These are phyloP conservation scores for Alternaria sp. DNA, from an alignment of 2,329 filamentous ascomycete species.

Conservation along the genomic window DNA sequence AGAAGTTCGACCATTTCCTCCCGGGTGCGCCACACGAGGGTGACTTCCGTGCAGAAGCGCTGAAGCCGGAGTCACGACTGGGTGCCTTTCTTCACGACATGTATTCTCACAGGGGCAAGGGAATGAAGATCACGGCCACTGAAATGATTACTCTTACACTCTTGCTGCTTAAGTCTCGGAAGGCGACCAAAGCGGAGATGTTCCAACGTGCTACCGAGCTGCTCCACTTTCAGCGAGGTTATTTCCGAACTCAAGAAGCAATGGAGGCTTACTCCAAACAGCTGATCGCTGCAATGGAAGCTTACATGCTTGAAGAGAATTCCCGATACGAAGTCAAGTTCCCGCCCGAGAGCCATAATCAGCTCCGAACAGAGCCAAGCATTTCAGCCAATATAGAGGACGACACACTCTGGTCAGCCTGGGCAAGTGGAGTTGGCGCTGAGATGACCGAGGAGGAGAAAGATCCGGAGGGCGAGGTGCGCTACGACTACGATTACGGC, in stretches of 20 bases:
- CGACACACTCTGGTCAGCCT: neutral
- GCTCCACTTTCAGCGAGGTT: neutral
- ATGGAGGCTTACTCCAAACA: neutral
- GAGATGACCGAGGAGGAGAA: neutral
- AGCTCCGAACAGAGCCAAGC: neutral
- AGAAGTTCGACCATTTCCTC: neutral
- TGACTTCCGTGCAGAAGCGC: neutral
- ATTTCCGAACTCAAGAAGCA: neutral
- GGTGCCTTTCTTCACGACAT: neutral
- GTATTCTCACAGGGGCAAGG: neutral
- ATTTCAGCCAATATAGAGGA: too few species aligned
- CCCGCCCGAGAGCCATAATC: neutral
- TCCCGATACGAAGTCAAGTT: neutral
- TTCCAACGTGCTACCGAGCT: neutral
- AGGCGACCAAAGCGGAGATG: neutral
- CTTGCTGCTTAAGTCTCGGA: neutral
- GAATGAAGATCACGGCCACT: neutral
- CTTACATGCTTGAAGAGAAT: neutral
- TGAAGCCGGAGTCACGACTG: neutral
- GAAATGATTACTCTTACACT: neutral
- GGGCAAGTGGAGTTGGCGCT: neutral
- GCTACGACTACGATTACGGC: neutral
- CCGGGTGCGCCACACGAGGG: neutral
- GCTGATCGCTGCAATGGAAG: too few species aligned
- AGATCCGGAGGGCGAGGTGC: neutral